Evolutionary conservation across 495 filamentous ascomycete genomes (phyloP).

Genomic region (Staphylotrichum tortipilum): DNA sequence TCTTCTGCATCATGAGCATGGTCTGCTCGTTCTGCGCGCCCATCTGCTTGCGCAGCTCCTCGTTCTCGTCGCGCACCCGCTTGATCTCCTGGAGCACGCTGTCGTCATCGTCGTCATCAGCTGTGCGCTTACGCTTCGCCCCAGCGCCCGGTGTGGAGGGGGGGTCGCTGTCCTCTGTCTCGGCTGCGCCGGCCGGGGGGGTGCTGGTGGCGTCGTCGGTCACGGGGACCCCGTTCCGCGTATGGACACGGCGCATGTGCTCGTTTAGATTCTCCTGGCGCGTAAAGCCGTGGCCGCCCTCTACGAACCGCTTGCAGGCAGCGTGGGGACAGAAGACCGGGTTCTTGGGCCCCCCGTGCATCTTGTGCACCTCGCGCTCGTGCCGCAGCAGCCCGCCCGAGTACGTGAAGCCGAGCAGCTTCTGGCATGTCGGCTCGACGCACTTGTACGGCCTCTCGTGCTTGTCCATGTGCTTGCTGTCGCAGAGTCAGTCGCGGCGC

Average conservation of each 20-base stretch:
- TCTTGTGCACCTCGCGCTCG: constrained; percentile 83
- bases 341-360: constrained; percentile 73
- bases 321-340: constrained; percentile 65
- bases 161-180: constrained; percentile 1
- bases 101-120: constrained; percentile 15
- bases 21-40: constrained; percentile 24
- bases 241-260: constrained; percentile 74
- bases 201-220: constrained; percentile 30
- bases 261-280: constrained; percentile 83
- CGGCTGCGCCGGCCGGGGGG: neutral
- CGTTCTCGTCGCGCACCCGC: constrained; percentile 30
- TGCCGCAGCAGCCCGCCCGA: constrained; percentile 80
- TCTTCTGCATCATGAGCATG: constrained; percentile 21
- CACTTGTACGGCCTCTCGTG: constrained; percentile 89
- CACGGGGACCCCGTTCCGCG: constrained; percentile 23
- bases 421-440: constrained; percentile 64
- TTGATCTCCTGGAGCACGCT: constrained; percentile 35
- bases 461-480: constrained; percentile 94
- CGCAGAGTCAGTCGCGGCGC: constrained; percentile 9
- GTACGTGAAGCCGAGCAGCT: constrained; percentile 88
- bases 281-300: constrained; percentile 68
- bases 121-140: constrained; percentile 37
- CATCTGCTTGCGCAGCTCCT: constrained; percentile 28
- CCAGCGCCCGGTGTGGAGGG: too few species aligned
- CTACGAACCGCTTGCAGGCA: constrained; percentile 79